A percentile compares a stretch with the other conserved stretches of the same genome.
phyloP scores from a whole-genome alignment of 805 yeast genomes.

The Starmerella bombi region DNA sequence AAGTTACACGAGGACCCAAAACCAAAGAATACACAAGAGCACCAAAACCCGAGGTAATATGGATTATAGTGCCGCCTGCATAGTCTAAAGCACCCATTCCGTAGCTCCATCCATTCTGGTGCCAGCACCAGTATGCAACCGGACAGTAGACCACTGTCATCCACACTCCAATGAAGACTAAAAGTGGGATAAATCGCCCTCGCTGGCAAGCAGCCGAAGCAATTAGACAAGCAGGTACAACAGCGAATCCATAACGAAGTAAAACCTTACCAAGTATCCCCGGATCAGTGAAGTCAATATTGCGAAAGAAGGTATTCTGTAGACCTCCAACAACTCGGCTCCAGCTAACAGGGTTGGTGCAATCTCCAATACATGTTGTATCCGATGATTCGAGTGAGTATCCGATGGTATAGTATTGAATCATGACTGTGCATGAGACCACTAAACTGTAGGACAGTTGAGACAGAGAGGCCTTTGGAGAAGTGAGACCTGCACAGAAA shows the following conservation, averaged over 20 bases:
- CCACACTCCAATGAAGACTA: constrained; percentile 55
- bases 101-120: constrained; percentile 50
- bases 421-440: constrained; percentile 44
- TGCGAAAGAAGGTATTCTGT: constrained; percentile 37
- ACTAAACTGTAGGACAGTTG: constrained; percentile 51
- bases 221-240: constrained; percentile 51
- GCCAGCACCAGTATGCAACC: constrained; percentile 65
- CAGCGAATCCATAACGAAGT: constrained; percentile 52
- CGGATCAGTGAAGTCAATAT: constrained; percentile 26
- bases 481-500: constrained; percentile 51
- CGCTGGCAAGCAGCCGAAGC: constrained; percentile 63
- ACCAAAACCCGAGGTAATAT: constrained; percentile 55
- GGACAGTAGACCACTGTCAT: constrained; percentile 63
- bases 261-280: constrained; percentile 34
- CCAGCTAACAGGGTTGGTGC: constrained; percentile 10
- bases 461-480: constrained; percentile 54
- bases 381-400: constrained; percentile 43
- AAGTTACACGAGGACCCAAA: constrained; percentile 55
- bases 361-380: constrained; percentile 20
- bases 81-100: constrained; percentile 53
- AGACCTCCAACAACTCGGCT: constrained; percentile 41
- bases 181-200: constrained; percentile 57
- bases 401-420: constrained; percentile 63
- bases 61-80: constrained; percentile 72
- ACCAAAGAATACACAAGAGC: constrained; percentile 55